Evolutionary conservation across 257 asterid species (phyloP).

Genomic region (Nicotiana undulata): DNA sequence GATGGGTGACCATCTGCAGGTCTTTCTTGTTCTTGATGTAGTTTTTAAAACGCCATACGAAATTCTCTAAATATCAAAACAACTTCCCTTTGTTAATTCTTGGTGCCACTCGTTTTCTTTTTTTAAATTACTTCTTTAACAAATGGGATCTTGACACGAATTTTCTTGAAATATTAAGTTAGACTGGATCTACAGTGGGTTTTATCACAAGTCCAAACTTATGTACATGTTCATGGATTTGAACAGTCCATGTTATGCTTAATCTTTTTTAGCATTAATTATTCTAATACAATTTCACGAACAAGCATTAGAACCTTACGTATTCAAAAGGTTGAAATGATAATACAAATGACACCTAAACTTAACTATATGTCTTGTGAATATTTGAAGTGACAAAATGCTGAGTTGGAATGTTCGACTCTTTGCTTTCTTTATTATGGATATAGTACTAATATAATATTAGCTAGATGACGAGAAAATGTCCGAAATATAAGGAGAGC

Average conservation of each 20-base stretch:
- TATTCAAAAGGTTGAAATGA: background rate
- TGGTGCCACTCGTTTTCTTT: background rate
- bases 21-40: background rate
- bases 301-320: no score
- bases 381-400: background rate
- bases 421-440: constrained; percentile 2
- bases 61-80: background rate
- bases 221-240: background rate
- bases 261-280: no score
- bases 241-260: background rate
- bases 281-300: no score
- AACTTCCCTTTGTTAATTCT: background rate
- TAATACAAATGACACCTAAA: background rate
- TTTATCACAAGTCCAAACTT: background rate
- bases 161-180: background rate
- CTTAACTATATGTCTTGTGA: background rate
- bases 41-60: background rate
- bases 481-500: no score
- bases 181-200: background rate
- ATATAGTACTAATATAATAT: background rate
- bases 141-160: background rate
- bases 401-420: background rate
- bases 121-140: background rate
- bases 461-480: no score
- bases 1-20: no score